Evolutionary conservation across 2,329 filamentous ascomycete species (phyloP).

Genomic region (Aspergillaceae sp.): DNA sequence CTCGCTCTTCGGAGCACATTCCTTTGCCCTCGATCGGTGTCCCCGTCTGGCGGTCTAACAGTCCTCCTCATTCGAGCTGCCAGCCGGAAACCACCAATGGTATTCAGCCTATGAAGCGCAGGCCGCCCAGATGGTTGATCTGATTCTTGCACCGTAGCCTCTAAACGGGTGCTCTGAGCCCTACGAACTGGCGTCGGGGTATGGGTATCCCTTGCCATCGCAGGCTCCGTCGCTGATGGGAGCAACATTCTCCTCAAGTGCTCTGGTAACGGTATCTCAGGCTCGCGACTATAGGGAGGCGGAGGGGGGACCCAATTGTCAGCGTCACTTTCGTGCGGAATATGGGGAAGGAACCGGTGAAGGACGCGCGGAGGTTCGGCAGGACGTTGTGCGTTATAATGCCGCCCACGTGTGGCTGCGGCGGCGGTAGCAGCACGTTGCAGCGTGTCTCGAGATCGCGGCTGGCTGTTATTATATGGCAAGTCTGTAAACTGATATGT

Average conservation of each 20-base stretch:
- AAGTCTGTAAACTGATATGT: slow-evolving; percentile 56
- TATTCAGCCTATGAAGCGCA: slow-evolving; percentile 20
- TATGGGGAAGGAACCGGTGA: slow-evolving; percentile 47
- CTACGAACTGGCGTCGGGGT: slow-evolving; percentile 8
- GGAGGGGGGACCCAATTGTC: slow-evolving; percentile 84
- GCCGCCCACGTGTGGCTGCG: slow-evolving; percentile 59
- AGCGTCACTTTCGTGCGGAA: slow-evolving; percentile 78
- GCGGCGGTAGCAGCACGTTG: slow-evolving; percentile 66
- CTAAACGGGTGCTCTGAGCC: slow-evolving; percentile 19
- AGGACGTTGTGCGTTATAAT: slow-evolving; percentile 43
- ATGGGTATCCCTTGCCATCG: not conserved
- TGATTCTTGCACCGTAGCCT: slow-evolving; percentile 11
- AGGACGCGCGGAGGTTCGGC: slow-evolving; percentile 6
- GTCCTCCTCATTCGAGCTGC: slow-evolving; percentile 12
- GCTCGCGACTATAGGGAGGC: slow-evolving; percentile 55
- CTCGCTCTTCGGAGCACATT: slow-evolving; percentile 6
- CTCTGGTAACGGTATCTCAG: slow-evolving; percentile 31
- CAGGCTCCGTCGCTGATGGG: slow-evolving; percentile 16
- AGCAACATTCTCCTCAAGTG: slow-evolving; percentile 27
- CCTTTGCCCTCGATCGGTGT: slow-evolving; percentile 7
- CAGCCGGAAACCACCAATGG: slow-evolving; percentile 14
- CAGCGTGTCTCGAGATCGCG: slow-evolving; percentile 60
- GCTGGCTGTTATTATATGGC: slow-evolving; percentile 64
- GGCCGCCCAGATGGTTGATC: slow-evolving; percentile 17
- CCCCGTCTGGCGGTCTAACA: slow-evolving; percentile 10